Evolutionary conservation across 2,329 filamentous ascomycete species (phyloP).

Genomic region (Pseudonectria buxi): DNA sequence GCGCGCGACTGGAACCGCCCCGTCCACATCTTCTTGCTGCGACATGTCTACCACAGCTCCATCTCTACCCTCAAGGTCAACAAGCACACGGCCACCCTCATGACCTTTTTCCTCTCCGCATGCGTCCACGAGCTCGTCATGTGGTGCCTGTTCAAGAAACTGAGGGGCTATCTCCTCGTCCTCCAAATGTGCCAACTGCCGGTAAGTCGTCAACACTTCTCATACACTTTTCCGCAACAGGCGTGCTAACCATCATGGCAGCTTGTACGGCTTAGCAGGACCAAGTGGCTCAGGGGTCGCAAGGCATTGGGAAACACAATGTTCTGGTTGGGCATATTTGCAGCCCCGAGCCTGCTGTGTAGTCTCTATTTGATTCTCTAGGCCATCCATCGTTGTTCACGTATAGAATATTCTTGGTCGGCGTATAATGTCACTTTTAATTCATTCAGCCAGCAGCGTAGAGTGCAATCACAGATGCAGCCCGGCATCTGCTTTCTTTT

Average conservation of each 20-base stretch:
- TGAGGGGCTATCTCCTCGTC: conserved; percentile 66
- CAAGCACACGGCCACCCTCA: conserved; percentile 64
- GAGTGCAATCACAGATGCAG: too few species aligned
- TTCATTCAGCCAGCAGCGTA: too few species aligned
- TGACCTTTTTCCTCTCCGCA: conserved; percentile 67
- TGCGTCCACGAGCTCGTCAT: conserved; percentile 71
- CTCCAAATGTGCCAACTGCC: conserved; percentile 70
- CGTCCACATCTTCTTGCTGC: conserved; percentile 69
- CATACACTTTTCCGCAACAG: conserved; percentile 52
- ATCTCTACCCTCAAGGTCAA: conserved; percentile 67
- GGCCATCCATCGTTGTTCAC: not conserved
- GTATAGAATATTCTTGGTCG: too few species aligned
- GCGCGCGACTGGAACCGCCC: conserved; percentile 73
- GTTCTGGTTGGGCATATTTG: conserved; percentile 75
- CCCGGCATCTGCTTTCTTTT: too few species aligned
- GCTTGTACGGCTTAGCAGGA: conserved; percentile 61
- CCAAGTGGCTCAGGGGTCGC: conserved; percentile 55
- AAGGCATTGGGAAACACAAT: conserved; percentile 63
- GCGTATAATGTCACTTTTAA: too few species aligned
- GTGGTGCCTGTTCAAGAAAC: conserved; percentile 74
- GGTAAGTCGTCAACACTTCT: conserved; percentile 24
- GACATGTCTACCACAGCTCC: conserved; percentile 73
- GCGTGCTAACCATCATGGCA: conserved; percentile 28
- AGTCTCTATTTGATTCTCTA: conserved; percentile 54
- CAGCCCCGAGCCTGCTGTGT: conserved; percentile 62